Base-by-base conservation (phyloP, 768 basidiomycete species). In the Tremella mesenterica region DNA sequence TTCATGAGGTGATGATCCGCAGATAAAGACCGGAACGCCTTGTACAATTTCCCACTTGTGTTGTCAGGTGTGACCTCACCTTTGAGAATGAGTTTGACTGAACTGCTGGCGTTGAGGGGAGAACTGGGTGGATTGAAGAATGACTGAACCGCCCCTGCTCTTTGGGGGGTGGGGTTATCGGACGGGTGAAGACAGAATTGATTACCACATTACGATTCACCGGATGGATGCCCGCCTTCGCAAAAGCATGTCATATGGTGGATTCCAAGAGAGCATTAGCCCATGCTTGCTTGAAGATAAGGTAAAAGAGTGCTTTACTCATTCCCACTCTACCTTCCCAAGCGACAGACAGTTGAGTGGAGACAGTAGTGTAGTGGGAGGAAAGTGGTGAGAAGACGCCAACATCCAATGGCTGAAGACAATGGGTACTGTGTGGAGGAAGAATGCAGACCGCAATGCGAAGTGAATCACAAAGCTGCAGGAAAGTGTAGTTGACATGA, bases 361-460 rank as follows among this genome's bases (percentile, higher is more conserved):
- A 41, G 38, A 41, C 23, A 18, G 38, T 41, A 4, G 38, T 41
- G 38, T 41, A 41, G 38, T n/a, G n/a, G 4, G 38, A 18, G 14
- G 38, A 41, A 6, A 51, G 28, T 23, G 50, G 44, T 16, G 34
- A 48, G 23, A 52, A 47, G 20, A 41, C 33, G 23, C 52, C 43
- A 16, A 53, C 39, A 30, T 56, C 52, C 31, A 33, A 52, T 30
- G 39, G 55, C 31, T 34, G 52, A n/a, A 28, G 52, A 29, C 27
- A 47, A 54, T 53, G 57, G 34, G 23, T 52, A 29, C 44, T 39
- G 28, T 48, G 56, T 26, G 45, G 28, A 27, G 44, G 56, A 23
- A 48, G 31, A 29, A 41, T 26, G n/a, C 48, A 23, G 16, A 46
- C n/a, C 30, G 31, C 29, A 18, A 52, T 52, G 9, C 14, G 12